Conservation (phyloP, 495 filamentous ascomycete genomes). For the Trichoderma asperelloides region DNA sequence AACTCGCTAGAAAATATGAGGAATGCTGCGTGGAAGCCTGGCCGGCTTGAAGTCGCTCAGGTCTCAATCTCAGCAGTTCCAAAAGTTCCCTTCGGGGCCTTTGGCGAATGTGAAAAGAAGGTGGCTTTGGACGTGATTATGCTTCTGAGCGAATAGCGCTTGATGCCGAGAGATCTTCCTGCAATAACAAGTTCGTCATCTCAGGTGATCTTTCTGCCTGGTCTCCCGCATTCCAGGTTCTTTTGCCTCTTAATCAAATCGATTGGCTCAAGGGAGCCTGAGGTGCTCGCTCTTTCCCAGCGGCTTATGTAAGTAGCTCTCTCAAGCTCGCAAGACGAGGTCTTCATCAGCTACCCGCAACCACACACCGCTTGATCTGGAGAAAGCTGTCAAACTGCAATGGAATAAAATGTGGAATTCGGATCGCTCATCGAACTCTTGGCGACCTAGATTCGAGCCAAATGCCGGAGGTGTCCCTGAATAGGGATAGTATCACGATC, state of each 20-base stretch:
- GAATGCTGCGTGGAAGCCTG: not conserved
- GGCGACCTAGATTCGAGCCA: not conserved
- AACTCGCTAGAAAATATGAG: not conserved
- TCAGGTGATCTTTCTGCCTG: not conserved
- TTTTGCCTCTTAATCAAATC: not conserved
- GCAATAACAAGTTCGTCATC: not conserved
- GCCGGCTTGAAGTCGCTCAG: not conserved
- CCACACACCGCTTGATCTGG: not conserved
- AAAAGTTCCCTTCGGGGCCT: not conserved
- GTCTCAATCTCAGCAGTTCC: not conserved
- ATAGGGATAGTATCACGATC: slow-evolving; percentile 5
- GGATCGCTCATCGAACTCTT: not conserved
- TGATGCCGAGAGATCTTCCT: slow-evolving; percentile 7
- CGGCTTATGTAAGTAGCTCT: not conserved
- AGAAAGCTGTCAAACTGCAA: not conserved
- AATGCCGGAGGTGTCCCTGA: slow-evolving; percentile 1
- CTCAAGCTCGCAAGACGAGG: not conserved
- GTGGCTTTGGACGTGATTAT: not conserved
- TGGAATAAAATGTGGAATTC: not conserved
- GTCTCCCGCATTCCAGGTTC: not conserved
- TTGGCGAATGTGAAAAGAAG: not conserved
- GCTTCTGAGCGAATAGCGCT: not conserved
- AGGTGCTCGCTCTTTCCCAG: not conserved
- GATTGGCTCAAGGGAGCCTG: not conserved
- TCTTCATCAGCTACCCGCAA: not conserved